Percentiles rank a stretch among this genome's conserved stretches.
These are phyloP conservation scores for Hypsizygus marmoreus DNA, from an alignment of 768 basidiomycete species.

Conservation along the genomic window DNA sequence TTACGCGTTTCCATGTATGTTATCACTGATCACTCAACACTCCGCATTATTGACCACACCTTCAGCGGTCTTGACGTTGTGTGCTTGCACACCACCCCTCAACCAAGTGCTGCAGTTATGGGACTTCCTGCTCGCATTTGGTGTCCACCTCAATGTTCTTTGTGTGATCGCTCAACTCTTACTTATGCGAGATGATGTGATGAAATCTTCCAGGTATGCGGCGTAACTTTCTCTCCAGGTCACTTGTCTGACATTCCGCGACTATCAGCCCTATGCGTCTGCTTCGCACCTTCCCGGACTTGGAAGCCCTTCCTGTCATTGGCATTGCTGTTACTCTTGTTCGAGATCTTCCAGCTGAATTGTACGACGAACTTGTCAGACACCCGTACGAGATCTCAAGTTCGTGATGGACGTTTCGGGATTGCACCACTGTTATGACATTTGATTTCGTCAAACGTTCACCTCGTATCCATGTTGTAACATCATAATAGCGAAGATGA, in stretches of 20 bases:
- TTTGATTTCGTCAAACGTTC: conserved; percentile 71
- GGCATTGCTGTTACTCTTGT: conserved; percentile 94
- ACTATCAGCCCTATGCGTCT: conserved; percentile 85
- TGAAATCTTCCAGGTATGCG: conserved; percentile 79
- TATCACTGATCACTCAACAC: not conserved
- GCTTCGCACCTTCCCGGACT: conserved; percentile 89
- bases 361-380: conserved; percentile 87
- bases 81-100: conserved; percentile 95
- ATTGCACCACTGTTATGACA: conserved; percentile 58
- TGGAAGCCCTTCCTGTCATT: conserved; percentile 85
- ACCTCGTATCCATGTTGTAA: no score
- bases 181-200: conserved; percentile 87
- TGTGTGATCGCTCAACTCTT: conserved; percentile 96
- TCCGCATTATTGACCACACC: conserved; percentile 5
- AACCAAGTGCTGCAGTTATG: conserved; percentile 93
- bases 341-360: conserved; percentile 81
- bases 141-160: conserved; percentile 93
- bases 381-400: conserved; percentile 72
- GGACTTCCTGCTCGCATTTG: conserved; percentile 97
- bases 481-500: no score
- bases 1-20: conserved; percentile 95
- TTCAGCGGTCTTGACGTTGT: conserved; percentile 88
- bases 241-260: conserved; percentile 4
- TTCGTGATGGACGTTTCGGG: conserved; percentile 15
- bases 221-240: not conserved